Conservation (phyloP, 768 basidiomycete species). For the Hygrocybe punicea region DNA sequence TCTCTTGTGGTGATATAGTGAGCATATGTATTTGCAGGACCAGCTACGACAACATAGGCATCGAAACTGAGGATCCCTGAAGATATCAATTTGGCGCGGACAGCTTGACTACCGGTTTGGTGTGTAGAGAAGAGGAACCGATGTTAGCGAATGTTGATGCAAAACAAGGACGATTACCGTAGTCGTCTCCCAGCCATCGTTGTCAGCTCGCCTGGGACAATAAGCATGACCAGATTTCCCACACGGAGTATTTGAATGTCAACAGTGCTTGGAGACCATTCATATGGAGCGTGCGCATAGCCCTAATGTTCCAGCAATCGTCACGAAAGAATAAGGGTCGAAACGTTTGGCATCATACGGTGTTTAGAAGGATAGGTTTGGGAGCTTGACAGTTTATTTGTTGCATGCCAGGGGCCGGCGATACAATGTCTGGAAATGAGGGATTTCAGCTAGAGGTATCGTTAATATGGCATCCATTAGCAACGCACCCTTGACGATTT, state of each 20-base stretch:
- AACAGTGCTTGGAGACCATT: slow-evolving; percentile 71
- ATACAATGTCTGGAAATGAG: slow-evolving; percentile 48
- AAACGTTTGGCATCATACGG: slow-evolving; percentile 37
- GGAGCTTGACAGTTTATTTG: slow-evolving; percentile 71
- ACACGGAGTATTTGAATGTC: slow-evolving; percentile 75
- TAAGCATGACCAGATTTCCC: slow-evolving; percentile 69
- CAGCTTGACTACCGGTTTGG: slow-evolving; percentile 46
- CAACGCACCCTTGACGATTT: slow-evolving; percentile 63
- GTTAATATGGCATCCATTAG: background rate
- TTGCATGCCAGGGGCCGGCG: slow-evolving; percentile 56
- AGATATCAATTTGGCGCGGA: slow-evolving; percentile 62
- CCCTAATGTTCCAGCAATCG: slow-evolving; percentile 41
- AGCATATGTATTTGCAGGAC: slow-evolving; percentile 77
- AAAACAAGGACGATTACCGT: slow-evolving; percentile 40
- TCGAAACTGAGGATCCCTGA: slow-evolving; percentile 59
- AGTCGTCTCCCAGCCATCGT: slow-evolving; percentile 80
- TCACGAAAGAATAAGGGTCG: slow-evolving; percentile 9
- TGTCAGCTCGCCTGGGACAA: slow-evolving; percentile 75
- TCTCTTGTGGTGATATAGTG: slow-evolving; percentile 73
- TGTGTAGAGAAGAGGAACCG: too few species aligned
- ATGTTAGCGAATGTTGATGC: too few species aligned
- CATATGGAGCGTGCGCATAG: slow-evolving; percentile 62
- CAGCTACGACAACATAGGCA: slow-evolving; percentile 74
- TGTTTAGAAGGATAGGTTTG: slow-evolving; percentile 77
- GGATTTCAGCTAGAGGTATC: slow-evolving; percentile 8